A percentile compares a stretch with the other conserved stretches of the same genome.
These are phyloP conservation scores for Zygnema cylindricum DNA, from an alignment of 139 green algal genomes.

Conservation along the genomic window DNA sequence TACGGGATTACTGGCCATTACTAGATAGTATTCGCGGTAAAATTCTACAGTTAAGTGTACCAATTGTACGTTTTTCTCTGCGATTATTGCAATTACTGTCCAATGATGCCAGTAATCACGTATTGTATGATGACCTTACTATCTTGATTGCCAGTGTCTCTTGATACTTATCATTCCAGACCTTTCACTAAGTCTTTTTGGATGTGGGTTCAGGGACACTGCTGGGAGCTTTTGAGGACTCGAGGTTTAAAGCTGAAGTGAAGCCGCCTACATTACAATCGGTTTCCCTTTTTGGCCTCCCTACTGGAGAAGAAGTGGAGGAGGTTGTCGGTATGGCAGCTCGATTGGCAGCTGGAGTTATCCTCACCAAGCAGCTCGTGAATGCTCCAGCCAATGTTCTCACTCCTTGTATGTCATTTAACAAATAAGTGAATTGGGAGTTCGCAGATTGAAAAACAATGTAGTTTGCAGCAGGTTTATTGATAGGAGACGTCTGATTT, in stretches of 20 bases:
- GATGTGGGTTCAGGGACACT: conserved; percentile 29
- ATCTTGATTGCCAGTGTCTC: too few species aligned
- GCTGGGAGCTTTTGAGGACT: conserved; percentile 76
- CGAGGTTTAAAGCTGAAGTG: conserved; percentile 84
- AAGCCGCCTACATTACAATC: conserved; percentile 57
- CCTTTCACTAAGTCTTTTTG: background rate
- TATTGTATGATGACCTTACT: too few species aligned
- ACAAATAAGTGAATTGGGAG: too few species aligned
- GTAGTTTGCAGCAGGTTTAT: too few species aligned
- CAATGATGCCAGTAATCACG: background rate
- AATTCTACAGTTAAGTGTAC: background rate
- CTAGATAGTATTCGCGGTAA: background rate
- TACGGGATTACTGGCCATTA: background rate
- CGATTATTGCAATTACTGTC: too few species aligned
- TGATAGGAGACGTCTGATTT: too few species aligned
- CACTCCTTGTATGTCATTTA: conserved; percentile 76
- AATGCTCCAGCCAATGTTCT: conserved; percentile 94
- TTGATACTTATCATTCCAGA: too few species aligned
- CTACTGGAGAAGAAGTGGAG: conserved; percentile 3
- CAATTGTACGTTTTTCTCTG: background rate
- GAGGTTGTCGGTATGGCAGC: conserved; percentile 34
- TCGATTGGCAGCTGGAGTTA: conserved; percentile 53
- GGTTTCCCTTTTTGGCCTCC: conserved; percentile 72
- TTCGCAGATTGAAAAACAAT: too few species aligned
- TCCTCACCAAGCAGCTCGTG: conserved; percentile 83